Evolutionary conservation across 2,329 filamentous ascomycete genomes (phyloP).

Genomic region (Penicillium fuscoglaucum): DNA sequence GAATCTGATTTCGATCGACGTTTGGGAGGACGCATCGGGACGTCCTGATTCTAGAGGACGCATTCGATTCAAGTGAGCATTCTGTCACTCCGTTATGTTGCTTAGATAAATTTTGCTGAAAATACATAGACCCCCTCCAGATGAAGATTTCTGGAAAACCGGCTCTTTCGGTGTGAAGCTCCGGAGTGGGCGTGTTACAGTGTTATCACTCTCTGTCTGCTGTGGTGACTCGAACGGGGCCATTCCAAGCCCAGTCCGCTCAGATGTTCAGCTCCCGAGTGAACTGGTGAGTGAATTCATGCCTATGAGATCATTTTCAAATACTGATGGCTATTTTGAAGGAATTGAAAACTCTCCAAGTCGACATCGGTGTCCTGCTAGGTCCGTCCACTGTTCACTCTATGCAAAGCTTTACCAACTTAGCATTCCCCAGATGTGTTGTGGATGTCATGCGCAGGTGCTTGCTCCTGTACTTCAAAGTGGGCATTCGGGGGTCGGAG

Average conservation of each 20-base stretch:
- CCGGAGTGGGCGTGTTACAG: slow-evolving; percentile 19
- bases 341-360: slow-evolving; percentile 45
- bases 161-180: slow-evolving; percentile 32
- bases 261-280: slow-evolving; percentile 35
- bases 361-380: slow-evolving; percentile 65
- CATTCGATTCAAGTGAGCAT: slow-evolving; percentile 54
- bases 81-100: background rate
- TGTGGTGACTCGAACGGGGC: slow-evolving; percentile 2
- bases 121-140: slow-evolving; percentile 52
- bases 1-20: slow-evolving; percentile 57
- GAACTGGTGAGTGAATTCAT: slow-evolving; percentile 34
- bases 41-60: slow-evolving; percentile 45
- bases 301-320: background rate
- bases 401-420: slow-evolving; percentile 51
- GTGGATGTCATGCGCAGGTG: slow-evolving; percentile 48
- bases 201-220: background rate
- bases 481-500: slow-evolving; percentile 26
- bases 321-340: slow-evolving; percentile 21
- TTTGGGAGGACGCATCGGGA: slow-evolving; percentile 51
- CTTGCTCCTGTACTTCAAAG: slow-evolving; percentile 48
- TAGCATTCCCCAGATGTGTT: slow-evolving; percentile 33
- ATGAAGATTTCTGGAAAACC: slow-evolving; percentile 52
- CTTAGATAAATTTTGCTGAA: background rate
- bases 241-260: slow-evolving; percentile 38
- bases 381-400: slow-evolving; percentile 58